phyloP scores from a whole-genome alignment of 2,329 filamentous ascomycete genomes.

The Paecilomyces formosus region DNA sequence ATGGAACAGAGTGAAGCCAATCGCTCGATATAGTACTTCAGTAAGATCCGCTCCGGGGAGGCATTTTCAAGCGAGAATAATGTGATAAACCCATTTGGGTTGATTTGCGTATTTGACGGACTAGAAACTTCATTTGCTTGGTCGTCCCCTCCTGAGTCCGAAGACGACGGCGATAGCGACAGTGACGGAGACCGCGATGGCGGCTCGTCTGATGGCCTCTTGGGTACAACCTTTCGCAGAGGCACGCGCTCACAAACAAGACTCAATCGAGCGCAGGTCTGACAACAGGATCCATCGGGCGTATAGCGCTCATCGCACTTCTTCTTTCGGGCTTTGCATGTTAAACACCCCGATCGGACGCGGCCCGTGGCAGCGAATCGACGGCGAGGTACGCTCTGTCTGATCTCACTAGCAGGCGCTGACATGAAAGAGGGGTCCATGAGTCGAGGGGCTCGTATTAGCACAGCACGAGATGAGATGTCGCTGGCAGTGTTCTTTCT shows the following conservation, averaged over 20 bases:
- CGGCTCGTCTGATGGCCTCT: not conserved
- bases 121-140: not conserved
- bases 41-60: conserved; percentile 4
- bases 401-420: not conserved
- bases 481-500: not conserved
- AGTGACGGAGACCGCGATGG: not conserved
- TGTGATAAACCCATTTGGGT: not conserved
- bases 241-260: conserved; percentile 6
- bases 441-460: not conserved
- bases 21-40: conserved; percentile 6
- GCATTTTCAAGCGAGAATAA: not conserved
- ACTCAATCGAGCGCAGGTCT: conserved; percentile 3
- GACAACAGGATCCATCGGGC: not conserved
- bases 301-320: conserved; percentile 9
- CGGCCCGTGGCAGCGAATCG: conserved; percentile 7
- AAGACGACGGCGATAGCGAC: not conserved
- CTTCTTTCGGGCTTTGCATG: conserved; percentile 9
- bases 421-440: not conserved
- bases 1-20: conserved; percentile 7
- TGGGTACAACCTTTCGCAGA: conserved; percentile 4
- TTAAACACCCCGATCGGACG: conserved; percentile 9
- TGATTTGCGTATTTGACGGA: not conserved
- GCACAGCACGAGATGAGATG: not conserved
- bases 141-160: not conserved
- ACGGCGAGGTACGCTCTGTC: not conserved